These are phyloP conservation scores for Calonectria montana DNA, from an alignment of 2,329 filamentous ascomycete genomes.

Conservation along the genomic window DNA sequence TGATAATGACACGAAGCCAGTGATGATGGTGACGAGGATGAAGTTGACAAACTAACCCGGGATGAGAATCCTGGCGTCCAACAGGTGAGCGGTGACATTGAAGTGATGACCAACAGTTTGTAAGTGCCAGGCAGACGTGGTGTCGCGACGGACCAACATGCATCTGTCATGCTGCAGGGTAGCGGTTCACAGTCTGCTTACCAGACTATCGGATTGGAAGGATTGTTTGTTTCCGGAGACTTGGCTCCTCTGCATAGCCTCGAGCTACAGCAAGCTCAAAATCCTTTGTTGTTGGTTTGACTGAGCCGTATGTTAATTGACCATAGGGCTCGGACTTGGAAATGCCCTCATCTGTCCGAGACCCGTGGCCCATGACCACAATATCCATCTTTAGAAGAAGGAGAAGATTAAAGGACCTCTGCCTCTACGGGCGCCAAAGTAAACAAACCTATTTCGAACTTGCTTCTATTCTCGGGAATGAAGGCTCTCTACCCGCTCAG, in stretches of 20 bases:
- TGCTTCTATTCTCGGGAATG: not conserved
- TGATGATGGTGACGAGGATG: not conserved
- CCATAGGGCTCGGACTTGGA: not conserved
- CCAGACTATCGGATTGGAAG: slow-evolving; percentile 4
- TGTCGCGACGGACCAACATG: not conserved
- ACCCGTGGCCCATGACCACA: not conserved
- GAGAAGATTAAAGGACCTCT: not conserved
- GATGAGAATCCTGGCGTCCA: not conserved
- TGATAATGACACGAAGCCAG: slow-evolving; percentile 8
- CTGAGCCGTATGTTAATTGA: not conserved
- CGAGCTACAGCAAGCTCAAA: not conserved
- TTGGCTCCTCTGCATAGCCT: slow-evolving; percentile 1
- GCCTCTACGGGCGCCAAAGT: not conserved
- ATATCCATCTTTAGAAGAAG: not conserved
- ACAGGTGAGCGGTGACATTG: not conserved
- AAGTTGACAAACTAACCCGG: not conserved
- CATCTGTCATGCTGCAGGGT: not conserved
- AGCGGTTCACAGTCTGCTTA: not conserved
- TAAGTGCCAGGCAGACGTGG: not conserved
- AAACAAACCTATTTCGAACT: not conserved
- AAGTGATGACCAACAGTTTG: slow-evolving; percentile 11
- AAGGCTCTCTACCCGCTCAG: not conserved
- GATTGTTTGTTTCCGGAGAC: not conserved
- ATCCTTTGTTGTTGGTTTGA: slow-evolving; percentile 7
- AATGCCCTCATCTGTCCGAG: not conserved